A percentile compares a stretch with the other conserved stretches of the same genome.
These are phyloP conservation scores for Pichia sp. DNA, from an alignment of 1,139 yeast species.

Conservation along the genomic window DNA sequence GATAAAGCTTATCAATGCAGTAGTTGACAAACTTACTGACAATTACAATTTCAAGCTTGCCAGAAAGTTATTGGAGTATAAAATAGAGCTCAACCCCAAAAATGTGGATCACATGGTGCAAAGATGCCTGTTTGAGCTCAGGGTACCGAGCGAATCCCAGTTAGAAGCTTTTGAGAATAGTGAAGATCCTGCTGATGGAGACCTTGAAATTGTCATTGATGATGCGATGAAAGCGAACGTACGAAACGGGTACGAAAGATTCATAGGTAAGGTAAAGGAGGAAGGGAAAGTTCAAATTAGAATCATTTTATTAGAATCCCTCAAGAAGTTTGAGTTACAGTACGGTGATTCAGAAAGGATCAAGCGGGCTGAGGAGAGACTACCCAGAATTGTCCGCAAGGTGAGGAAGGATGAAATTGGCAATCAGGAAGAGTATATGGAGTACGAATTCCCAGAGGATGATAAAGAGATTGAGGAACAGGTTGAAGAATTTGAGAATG, in stretches of 20 bases:
- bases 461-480: slow-evolving; percentile 26
- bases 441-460: slow-evolving; percentile 65
- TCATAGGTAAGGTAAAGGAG: slow-evolving; percentile 39
- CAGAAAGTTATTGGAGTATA: slow-evolving; percentile 42
- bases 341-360: slow-evolving; percentile 48
- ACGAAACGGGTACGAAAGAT: slow-evolving; percentile 51
- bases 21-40: slow-evolving; percentile 55
- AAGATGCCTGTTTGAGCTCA: slow-evolving; percentile 64
- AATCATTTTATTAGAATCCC: slow-evolving; percentile 51
- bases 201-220: slow-evolving; percentile 37
- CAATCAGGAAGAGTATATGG: slow-evolving; percentile 47
- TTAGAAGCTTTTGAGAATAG: slow-evolving; percentile 30
- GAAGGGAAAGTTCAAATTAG: slow-evolving; percentile 33
- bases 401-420: slow-evolving; percentile 37
- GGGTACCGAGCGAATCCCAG: slow-evolving; percentile 54
- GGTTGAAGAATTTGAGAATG: slow-evolving; percentile 13
- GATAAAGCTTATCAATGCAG: slow-evolving; percentile 37
- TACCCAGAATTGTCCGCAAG: slow-evolving; percentile 53
- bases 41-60: slow-evolving; percentile 52
- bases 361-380: slow-evolving; percentile 34
- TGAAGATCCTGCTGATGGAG: slow-evolving; percentile 30
- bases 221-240: slow-evolving; percentile 47
- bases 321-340: slow-evolving; percentile 54
- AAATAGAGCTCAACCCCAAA: slow-evolving; percentile 29
- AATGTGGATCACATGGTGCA: slow-evolving; percentile 36